A percentile compares a stretch with the other conserved stretches of the same genome.
phyloP scores from a whole-genome alignment of 2,329 filamentous ascomycete genomes.

The Fusarium anthophilum region DNA sequence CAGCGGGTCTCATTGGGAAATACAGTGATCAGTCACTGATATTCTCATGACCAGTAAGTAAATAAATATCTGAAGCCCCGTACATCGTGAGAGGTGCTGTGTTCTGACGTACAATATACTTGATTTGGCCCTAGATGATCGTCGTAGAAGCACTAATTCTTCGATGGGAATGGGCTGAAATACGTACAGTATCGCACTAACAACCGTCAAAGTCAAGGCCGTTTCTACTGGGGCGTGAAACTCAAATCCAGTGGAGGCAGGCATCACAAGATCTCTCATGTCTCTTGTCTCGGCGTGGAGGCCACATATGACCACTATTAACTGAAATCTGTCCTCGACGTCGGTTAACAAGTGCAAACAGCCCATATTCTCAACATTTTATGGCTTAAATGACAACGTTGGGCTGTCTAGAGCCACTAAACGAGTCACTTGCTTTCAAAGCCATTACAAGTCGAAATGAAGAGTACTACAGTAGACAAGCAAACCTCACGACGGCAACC shows the following conservation, averaged over 20 bases:
- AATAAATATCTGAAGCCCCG: not conserved
- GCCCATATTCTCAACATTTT: not conserved
- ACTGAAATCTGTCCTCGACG: constrained; percentile 19
- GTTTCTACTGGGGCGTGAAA: constrained; percentile 4
- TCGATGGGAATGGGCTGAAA: not conserved
- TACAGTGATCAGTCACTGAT: not conserved
- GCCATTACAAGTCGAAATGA: not conserved
- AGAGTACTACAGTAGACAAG: not conserved
- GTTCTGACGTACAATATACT: not conserved
- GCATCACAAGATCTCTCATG: constrained; percentile 14
- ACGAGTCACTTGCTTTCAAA: not conserved
- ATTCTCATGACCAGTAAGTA: not conserved
- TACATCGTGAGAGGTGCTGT: not conserved
- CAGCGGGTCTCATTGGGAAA: not conserved
- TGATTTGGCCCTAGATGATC: not conserved
- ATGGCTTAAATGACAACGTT: not conserved
- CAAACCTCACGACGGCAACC: not conserved
- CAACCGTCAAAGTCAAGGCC: not conserved
- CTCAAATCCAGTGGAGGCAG: constrained; percentile 2
- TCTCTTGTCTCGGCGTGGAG: constrained; percentile 1
- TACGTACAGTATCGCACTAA: not conserved
- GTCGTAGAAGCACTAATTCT: not conserved
- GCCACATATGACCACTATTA: constrained; percentile 2
- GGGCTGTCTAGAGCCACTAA: no score
- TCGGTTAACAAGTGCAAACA: not conserved